phyloP scores from a whole-genome alignment of 768 basidiomycete species.

The Phlebiopsis gigantea region DNA sequence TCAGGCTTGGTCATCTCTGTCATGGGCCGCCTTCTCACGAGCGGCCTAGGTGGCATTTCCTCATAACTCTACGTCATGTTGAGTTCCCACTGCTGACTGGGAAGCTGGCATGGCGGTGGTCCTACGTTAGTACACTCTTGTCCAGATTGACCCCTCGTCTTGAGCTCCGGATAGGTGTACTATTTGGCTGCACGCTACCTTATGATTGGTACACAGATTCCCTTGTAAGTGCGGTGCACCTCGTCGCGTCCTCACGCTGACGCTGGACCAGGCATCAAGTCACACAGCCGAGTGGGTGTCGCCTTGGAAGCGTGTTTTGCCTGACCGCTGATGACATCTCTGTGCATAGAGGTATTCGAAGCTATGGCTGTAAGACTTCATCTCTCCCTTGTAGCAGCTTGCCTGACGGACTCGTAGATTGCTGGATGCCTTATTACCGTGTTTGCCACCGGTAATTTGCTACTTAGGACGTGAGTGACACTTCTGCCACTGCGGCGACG shows the following conservation, averaged over 20 bases:
- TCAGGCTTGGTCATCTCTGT: background rate
- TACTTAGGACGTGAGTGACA: background rate
- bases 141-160: background rate
- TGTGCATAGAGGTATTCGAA: background rate
- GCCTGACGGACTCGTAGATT: background rate
- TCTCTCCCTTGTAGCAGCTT: too few species aligned
- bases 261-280: background rate
- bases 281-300: background rate
- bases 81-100: background rate
- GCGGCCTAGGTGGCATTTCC: background rate
- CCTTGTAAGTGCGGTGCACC: background rate
- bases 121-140: background rate
- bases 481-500: background rate
- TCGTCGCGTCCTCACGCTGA: background rate
- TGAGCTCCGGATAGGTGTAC: background rate
- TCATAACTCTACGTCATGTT: background rate
- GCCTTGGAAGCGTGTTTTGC: background rate
- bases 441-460: constrained; percentile 2
- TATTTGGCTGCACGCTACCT: background rate
- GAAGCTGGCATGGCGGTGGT: background rate
- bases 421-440: background rate
- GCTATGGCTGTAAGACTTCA: background rate
- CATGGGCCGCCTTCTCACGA: background rate
- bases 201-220: background rate
- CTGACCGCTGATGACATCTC: background rate